Base-by-base conservation (phyloP, 352 stramenopile genomes). In the Aphanomyces invadans region DNA sequence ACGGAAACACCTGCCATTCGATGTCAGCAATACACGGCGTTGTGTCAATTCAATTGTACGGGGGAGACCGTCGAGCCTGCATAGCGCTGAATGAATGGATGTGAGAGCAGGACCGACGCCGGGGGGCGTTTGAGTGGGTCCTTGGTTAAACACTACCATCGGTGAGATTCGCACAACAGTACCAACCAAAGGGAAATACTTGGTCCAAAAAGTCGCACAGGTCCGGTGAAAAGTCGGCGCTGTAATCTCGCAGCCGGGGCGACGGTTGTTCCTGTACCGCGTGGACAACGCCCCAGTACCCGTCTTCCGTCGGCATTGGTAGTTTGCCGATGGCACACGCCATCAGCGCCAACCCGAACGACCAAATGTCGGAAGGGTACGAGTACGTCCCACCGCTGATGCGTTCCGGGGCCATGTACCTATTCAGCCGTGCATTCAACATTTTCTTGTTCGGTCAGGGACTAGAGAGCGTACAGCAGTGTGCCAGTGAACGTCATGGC, bases 381-480 rank as follows among this genome's bases (percentile, higher is more conserved):
- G 81, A 90, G 74, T 97, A 97, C 70, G 79, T 84, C 7, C 86
- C 81, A n/a, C 88, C 88, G 44, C 84, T 92, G 62, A 98, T 97
- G 3, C 92, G 79, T 77, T 98, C 92, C 1, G 92, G 92, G 0
- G 86, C 86, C 92, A 98, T 98, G 72, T 97, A 97, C 17, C 78
- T 87, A 29, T 55, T 21, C 3, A 11, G 4, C 36, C 36, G 36
- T 42, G 7, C 36, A 42, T 42, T 42, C 36, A 52, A 69, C 19
- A 55, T 33, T 26, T 17, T 7, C 4, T 28, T 25, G 11, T 7
- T 52, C n/a, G 7, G 12, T 25, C 21, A 32, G 4, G 36, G 67
- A 48, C 15, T 52, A 53, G 9, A 74, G n/a, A n/a, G n/a, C 75
- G 70, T 82, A 98, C 65, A 94, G 68, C 23, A 95, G 74, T 5